Evolutionary conservation across 2,329 filamentous ascomycete species (phyloP).

Genomic region (Cladosporium sp.): DNA sequence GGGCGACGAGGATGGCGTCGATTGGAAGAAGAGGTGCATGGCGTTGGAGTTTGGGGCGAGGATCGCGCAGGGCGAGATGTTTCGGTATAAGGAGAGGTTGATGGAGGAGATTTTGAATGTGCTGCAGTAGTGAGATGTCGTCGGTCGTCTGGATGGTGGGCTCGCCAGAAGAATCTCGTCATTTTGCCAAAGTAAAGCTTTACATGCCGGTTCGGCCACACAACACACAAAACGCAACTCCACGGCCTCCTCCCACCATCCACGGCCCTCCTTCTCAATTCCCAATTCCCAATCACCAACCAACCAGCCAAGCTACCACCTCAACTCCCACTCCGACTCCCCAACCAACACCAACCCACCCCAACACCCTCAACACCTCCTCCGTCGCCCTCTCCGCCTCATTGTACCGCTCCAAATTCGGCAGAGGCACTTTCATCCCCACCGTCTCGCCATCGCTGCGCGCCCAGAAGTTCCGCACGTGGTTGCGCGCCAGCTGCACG

Average conservation of each 20-base stretch:
- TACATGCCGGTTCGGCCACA: too few species aligned
- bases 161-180: too few species aligned
- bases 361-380: constrained; percentile 28
- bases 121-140: not conserved
- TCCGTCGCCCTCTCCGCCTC: constrained; percentile 32
- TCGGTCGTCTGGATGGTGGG: not conserved
- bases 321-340: constrained; percentile 26
- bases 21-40: constrained; percentile 29
- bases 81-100: constrained; percentile 27
- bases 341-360: constrained; percentile 31
- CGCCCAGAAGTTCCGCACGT: constrained; percentile 35
- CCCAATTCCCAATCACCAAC: too few species aligned
- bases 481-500: constrained; percentile 18
- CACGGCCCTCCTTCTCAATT: constrained; percentile 6
- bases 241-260: not conserved
- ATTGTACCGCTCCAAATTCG: constrained; percentile 33
- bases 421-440: constrained; percentile 26
- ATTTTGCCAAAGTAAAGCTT: not conserved
- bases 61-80: constrained; percentile 30
- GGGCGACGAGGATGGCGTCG: constrained; percentile 21
- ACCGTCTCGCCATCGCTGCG: constrained; percentile 27
- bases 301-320: too few species aligned
- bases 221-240: too few species aligned
- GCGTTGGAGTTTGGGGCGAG: constrained; percentile 29
- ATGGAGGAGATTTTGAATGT: constrained; percentile 29